A percentile compares a stretch with the other conserved stretches of the same genome.
Evolutionary conservation across 148 eudicot genomes (phyloP).

Genomic region (Rhododendron molle): DNA sequence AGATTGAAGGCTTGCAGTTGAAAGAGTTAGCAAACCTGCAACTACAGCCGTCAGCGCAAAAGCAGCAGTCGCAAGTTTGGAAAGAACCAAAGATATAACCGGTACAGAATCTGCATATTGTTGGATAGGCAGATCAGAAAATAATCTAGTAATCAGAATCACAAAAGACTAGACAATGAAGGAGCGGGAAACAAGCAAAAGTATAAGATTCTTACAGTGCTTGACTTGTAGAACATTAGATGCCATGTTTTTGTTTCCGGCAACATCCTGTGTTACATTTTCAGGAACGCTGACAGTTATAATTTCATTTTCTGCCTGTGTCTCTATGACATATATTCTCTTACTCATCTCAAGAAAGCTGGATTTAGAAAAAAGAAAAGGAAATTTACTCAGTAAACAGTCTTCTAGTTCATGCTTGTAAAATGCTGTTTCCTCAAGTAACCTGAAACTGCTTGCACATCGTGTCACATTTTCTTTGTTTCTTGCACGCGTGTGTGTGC

Average conservation of each 20-base stretch:
- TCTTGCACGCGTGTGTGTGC: background rate
- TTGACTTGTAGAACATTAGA: constrained; percentile 71
- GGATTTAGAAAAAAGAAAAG: constrained; percentile 6
- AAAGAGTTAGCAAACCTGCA: constrained; percentile 71
- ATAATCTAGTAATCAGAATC: background rate
- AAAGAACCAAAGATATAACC: constrained; percentile 43
- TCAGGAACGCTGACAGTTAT: constrained; percentile 62
- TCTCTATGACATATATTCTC: constrained; percentile 37
- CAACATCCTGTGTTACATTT: constrained; percentile 78
- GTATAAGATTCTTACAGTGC: constrained; percentile 62
- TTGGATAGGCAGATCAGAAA: background rate
- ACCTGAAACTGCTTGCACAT: background rate
- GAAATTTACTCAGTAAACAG: background rate
- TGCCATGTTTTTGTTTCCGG: constrained; percentile 74
- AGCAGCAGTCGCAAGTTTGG: constrained; percentile 58
- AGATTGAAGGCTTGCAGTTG: constrained; percentile 68
- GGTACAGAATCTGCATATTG: constrained; percentile 71
- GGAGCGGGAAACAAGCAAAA: background rate
- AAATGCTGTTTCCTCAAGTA: background rate
- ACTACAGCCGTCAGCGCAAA: constrained; percentile 55
- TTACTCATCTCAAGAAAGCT: constrained; percentile 58
- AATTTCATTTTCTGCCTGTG: constrained; percentile 33
- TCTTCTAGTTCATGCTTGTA: background rate
- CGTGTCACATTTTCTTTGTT: background rate
- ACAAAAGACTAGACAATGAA: background rate